These are phyloP conservation scores for Albizia julibrissin DNA, from an alignment of 306 rosid species.

Conservation along the genomic window DNA sequence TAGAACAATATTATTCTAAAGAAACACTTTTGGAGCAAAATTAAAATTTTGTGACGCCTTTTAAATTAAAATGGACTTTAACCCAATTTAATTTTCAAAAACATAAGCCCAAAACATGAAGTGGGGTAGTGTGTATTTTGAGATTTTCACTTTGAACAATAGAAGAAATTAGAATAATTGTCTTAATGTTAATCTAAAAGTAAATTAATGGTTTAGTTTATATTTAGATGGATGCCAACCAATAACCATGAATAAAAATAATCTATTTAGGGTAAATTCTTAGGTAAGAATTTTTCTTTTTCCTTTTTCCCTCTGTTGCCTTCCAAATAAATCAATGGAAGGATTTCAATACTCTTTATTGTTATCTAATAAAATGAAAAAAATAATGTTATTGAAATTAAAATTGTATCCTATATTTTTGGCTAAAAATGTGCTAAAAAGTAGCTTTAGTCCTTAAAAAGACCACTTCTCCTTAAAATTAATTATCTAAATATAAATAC, in stretches of 20 bases:
- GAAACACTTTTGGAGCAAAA: no score
- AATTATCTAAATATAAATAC: background rate
- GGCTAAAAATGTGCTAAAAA: background rate
- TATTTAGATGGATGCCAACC: background rate
- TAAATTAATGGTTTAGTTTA: background rate
- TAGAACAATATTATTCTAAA: accelerated
- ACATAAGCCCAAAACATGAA: background rate
- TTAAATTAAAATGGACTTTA: no score
- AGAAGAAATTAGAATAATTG: background rate
- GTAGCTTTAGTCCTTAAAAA: background rate
- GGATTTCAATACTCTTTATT: background rate
- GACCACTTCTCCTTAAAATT: background rate
- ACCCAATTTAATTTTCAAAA: background rate
- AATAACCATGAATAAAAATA: background rate
- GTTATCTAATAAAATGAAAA: background rate
- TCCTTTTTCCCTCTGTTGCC: background rate
- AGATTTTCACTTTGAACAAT: background rate
- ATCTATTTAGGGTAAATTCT: background rate
- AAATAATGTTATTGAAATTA: background rate
- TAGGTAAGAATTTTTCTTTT: background rate
- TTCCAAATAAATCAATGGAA: background rate
- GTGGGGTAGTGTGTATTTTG: background rate
- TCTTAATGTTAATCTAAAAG: background rate
- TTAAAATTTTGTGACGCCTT: no score
- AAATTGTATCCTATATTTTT: background rate